phyloP scores from a whole-genome alignment of 306 rosid genomes.

The Dalbergia oliveri region DNA sequence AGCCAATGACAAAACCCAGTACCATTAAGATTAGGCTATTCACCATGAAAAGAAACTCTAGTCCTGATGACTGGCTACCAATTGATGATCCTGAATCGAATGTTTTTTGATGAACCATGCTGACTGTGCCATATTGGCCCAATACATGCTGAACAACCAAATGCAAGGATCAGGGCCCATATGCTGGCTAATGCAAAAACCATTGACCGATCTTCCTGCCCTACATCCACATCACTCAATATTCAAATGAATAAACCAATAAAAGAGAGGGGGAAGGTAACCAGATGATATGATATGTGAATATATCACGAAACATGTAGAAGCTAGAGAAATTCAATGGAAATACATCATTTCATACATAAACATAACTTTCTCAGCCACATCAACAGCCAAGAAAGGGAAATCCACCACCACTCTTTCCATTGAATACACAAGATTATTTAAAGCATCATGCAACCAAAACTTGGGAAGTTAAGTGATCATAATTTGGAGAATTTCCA shows the following conservation, averaged over 20 bases:
- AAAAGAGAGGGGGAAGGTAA: constrained; percentile 16
- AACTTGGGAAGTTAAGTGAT: background rate
- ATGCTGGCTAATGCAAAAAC: constrained; percentile 72
- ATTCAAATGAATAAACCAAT: constrained; percentile 51
- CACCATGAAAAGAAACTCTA: constrained; percentile 51
- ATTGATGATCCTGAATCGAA: constrained; percentile 56
- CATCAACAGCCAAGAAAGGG: no score
- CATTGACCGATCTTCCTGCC: constrained; percentile 89
- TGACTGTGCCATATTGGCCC: constrained; percentile 60
- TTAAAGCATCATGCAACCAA: background rate
- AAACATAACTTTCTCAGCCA: background rate
- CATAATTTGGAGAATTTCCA: no score
- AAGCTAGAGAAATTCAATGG: background rate
- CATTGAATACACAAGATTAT: background rate
- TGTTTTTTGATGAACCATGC: constrained; percentile 60
- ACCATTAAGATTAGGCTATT: constrained; percentile 62
- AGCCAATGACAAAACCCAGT: constrained; percentile 70
- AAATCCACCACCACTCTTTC: no score
- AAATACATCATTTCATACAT: constrained; percentile 3
- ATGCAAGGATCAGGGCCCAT: constrained; percentile 71
- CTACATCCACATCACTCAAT: constrained; percentile 87
- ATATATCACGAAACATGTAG: constrained; percentile 27
- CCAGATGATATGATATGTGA: background rate
- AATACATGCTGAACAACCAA: constrained; percentile 69
- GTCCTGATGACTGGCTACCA: constrained; percentile 52